These are phyloP conservation scores for Coffea humblotiana DNA, from an alignment of 305 asterid species.

Conservation along the genomic window DNA sequence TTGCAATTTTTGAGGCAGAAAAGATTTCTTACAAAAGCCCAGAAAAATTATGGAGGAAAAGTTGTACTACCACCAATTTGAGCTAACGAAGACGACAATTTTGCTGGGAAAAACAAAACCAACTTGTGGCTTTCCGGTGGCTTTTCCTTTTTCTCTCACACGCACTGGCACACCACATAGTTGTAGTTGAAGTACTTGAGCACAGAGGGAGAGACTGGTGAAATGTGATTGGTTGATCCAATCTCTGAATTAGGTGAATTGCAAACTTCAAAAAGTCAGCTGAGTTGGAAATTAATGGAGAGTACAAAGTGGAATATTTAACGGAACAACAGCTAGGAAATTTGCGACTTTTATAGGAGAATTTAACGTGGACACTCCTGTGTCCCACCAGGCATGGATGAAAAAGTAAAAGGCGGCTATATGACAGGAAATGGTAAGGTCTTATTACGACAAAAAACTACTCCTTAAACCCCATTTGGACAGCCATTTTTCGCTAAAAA, in stretches of 20 bases:
- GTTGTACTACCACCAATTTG: background rate
- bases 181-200: background rate
- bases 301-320: background rate
- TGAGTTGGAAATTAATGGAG: slow-evolving; percentile 15
- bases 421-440: slow-evolving; percentile 3
- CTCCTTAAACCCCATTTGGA: background rate
- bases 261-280: slow-evolving; percentile 17
- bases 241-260: background rate
- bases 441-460: background rate
- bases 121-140: slow-evolving; percentile 5
- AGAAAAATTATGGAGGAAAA: background rate
- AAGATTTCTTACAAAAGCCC: slow-evolving; percentile 2
- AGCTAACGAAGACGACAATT: background rate
- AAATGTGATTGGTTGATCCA: slow-evolving; percentile 25
- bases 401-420: slow-evolving; percentile 21
- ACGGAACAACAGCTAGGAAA: slow-evolving; percentile 8
- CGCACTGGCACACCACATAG: background rate
- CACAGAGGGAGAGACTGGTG: slow-evolving; percentile 13
- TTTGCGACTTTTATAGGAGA: background rate
- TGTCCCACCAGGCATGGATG: background rate
- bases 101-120: slow-evolving; percentile 13
- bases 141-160: background rate
- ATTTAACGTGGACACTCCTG: slow-evolving; percentile 3
- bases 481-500: no score
- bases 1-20: slow-evolving; percentile 24